phyloP scores from a whole-genome alignment of 139 green algal genomes.

The Chlorella sorokiniana region DNA sequence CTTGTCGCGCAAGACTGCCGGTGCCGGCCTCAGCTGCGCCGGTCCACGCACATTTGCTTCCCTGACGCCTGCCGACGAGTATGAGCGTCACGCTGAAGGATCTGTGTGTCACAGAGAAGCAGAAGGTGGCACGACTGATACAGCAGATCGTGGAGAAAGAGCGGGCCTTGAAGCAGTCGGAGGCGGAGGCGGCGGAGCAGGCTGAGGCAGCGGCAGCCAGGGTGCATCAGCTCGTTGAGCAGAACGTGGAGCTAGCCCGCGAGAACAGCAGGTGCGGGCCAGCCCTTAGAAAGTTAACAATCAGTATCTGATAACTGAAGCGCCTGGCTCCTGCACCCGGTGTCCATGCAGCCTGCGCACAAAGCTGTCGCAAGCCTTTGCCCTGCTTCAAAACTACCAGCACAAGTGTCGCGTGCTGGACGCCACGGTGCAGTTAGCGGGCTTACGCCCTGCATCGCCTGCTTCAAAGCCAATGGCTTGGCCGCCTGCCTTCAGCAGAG shows the following conservation, averaged over 20 bases:
- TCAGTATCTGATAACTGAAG: too few species aligned
- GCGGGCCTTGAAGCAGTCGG: conserved; percentile 6
- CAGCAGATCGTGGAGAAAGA: conserved; percentile 39
- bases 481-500: not conserved
- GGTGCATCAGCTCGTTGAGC: conserved; percentile 7
- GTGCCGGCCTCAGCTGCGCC: too few species aligned
- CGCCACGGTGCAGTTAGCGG: not conserved
- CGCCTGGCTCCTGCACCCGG: not conserved
- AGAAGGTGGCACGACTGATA: conserved; percentile 45
- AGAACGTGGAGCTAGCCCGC: conserved; percentile 18
- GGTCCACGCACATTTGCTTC: not conserved
- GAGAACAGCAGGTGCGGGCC: conserved; percentile 39
- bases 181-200: not conserved
- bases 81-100: conserved; percentile 34
- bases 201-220: not conserved
- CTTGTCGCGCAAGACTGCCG: too few species aligned
- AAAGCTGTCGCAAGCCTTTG: conserved; percentile 46
- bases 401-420: conserved; percentile 35
- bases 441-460: not conserved
- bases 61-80: not conserved
- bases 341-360: conserved; percentile 31
- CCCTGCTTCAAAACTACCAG: conserved; percentile 46
- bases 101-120: conserved; percentile 38
- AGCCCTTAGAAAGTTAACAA: not conserved
- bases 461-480: not conserved